Percentiles rank a stretch among this genome's conserved stretches.
phyloP scores from a whole-genome alignment of 345 rosid species.

The Populus tremula region DNA sequence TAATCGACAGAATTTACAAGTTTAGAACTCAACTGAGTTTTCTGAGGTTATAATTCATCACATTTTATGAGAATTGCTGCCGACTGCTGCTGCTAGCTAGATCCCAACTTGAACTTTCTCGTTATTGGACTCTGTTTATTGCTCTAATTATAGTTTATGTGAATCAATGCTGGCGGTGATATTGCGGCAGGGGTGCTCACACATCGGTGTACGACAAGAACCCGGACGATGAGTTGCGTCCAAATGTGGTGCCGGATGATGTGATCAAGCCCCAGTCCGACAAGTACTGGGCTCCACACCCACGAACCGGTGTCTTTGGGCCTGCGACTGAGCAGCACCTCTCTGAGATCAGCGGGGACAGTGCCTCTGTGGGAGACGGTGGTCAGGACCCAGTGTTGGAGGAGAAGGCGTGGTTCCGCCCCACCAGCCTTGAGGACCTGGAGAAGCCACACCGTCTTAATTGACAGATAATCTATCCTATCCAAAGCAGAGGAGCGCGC shows the following conservation, averaged over 20 bases:
- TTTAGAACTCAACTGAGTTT: no score
- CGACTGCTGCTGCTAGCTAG: no score
- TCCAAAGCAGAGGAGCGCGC: not conserved
- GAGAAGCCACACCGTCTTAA: constrained; percentile 59
- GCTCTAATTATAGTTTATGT: not conserved
- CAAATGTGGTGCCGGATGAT: constrained; percentile 64
- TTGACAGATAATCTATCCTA: constrained; percentile 5
- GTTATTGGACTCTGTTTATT: not conserved
- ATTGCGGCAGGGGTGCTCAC: constrained; percentile 48
- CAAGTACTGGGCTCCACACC: constrained; percentile 95
- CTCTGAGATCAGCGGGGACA: constrained; percentile 18
- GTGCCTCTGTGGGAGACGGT: constrained; percentile 8
- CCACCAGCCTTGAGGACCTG: constrained; percentile 78
- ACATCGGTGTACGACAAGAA: constrained; percentile 80
- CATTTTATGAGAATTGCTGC: no score
- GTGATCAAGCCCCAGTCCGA: constrained; percentile 60
- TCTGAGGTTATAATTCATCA: no score
- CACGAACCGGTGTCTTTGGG: constrained; percentile 85
- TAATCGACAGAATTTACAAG: no score
- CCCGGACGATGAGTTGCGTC: constrained; percentile 54
- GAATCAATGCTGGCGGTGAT: not conserved
- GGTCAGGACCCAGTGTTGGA: constrained; percentile 42
- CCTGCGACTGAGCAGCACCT: constrained; percentile 45
- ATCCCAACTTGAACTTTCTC: not conserved
- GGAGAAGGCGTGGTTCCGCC: constrained; percentile 95